These are phyloP conservation scores for Colletotrichum sp. DNA, from an alignment of 2,329 filamentous ascomycete species.

Conservation along the genomic window DNA sequence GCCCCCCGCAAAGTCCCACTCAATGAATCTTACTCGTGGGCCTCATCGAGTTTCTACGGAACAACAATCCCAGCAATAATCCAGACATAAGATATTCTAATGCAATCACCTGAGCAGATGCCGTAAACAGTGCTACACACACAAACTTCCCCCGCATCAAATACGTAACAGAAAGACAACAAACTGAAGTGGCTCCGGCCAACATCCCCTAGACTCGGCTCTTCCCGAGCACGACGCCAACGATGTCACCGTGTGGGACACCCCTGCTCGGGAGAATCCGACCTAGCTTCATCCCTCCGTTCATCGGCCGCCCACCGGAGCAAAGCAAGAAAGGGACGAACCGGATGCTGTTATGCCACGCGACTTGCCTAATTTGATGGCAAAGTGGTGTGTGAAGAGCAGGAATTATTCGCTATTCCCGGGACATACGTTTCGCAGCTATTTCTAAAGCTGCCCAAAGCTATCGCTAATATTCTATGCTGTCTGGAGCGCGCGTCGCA, in stretches of 20 bases:
- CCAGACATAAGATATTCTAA: background rate
- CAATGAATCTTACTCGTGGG: background rate
- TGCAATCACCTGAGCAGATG: background rate
- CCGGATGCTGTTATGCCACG: background rate
- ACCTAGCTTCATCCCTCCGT: background rate
- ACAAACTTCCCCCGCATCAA: background rate
- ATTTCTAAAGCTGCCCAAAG: background rate
- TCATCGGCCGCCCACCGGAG: background rate
- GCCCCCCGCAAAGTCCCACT: background rate
- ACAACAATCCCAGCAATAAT: background rate
- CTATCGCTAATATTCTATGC: background rate
- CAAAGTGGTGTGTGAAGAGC: background rate
- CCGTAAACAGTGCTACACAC: background rate
- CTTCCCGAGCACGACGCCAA: background rate
- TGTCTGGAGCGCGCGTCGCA: background rate
- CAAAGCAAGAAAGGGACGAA: background rate
- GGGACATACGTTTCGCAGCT: background rate
- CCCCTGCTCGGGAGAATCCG: background rate
- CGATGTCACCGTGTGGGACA: background rate
- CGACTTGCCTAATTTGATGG: background rate
- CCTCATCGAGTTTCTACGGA: background rate
- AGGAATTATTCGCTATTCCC: background rate
- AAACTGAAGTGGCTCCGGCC: background rate
- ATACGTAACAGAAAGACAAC: background rate
- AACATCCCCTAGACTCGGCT: background rate